Conservation (phyloP, 257 asterid genomes). For the Scutellaria baicalensis region DNA sequence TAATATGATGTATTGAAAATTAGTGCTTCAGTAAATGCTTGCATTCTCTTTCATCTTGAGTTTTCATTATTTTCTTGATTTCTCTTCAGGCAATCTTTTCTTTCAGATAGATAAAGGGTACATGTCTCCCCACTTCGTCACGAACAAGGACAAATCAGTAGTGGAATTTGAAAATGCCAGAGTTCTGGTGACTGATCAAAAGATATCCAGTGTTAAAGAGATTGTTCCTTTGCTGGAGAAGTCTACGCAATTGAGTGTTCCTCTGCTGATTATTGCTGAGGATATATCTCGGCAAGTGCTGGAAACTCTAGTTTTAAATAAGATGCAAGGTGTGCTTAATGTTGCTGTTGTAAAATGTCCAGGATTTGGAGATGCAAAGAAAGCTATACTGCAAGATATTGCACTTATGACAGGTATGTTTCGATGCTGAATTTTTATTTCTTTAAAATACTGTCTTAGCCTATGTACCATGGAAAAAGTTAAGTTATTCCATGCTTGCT, state of each 20-base stretch:
- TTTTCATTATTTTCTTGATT: conserved; percentile 51
- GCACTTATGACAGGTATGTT: conserved; percentile 84
- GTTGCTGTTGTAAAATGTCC: conserved; percentile 92
- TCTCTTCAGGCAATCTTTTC: conserved; percentile 77
- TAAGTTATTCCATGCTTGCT: background rate
- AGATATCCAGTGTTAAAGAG: conserved; percentile 52
- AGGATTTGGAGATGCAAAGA: conserved; percentile 69
- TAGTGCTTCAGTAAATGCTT: background rate
- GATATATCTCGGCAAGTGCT: conserved; percentile 71
- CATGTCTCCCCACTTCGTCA: conserved; percentile 86
- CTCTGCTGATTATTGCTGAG: conserved; percentile 84
- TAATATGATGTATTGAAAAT: background rate
- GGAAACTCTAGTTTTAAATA: conserved; percentile 73
- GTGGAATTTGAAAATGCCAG: conserved; percentile 85
- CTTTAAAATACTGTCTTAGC: background rate
- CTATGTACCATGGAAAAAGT: background rate
- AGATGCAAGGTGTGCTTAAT: conserved; percentile 65
- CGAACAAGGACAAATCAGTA: conserved; percentile 57
- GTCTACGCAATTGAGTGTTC: conserved; percentile 83
- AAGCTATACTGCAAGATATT: conserved; percentile 85
- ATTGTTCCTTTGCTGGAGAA: conserved; percentile 91
- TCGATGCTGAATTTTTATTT: background rate
- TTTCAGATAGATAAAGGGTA: conserved; percentile 97
- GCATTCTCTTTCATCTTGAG: conserved; percentile 25
- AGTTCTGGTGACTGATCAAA: conserved; percentile 87